phyloP scores from a whole-genome alignment of 345 rosid species.

The Cardamine resedifolia region DNA sequence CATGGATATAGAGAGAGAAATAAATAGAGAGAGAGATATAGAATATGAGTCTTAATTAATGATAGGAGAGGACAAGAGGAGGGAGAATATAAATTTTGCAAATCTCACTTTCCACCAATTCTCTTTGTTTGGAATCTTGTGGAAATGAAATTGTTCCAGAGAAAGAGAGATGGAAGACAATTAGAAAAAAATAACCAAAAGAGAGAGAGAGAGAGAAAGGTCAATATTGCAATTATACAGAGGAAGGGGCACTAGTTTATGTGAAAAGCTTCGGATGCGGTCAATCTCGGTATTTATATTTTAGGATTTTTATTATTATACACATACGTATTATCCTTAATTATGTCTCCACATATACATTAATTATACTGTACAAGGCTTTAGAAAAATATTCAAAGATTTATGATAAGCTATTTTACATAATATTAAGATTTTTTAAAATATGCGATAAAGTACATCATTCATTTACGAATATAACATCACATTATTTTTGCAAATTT shows the following conservation, averaged over 20 bases:
- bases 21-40: not conserved
- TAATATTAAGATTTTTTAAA: not conserved
- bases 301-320: not conserved
- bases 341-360: too few species aligned
- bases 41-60: conserved; percentile 1
- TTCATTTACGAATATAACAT: not conserved
- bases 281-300: conserved; percentile 26
- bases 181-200: not conserved
- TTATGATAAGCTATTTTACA: not conserved
- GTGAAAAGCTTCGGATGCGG: conserved; percentile 31
- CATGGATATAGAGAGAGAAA: conserved; percentile 16
- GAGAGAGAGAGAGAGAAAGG: conserved; percentile 37
- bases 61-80: conserved; percentile 26
- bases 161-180: conserved; percentile 31
- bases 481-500: not conserved
- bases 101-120: conserved; percentile 85
- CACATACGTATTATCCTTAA: not conserved
- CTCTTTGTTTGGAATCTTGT: conserved; percentile 89
- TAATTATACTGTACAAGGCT: not conserved
- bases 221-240: conserved; percentile 29
- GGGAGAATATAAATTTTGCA: conserved; percentile 29
- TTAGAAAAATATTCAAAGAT: not conserved
- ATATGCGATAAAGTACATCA: not conserved
- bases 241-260: conserved; percentile 29
- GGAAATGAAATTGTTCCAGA: conserved; percentile 57